Conservation (phyloP, 129 eudicot species). For the Escallonia rubra region DNA sequence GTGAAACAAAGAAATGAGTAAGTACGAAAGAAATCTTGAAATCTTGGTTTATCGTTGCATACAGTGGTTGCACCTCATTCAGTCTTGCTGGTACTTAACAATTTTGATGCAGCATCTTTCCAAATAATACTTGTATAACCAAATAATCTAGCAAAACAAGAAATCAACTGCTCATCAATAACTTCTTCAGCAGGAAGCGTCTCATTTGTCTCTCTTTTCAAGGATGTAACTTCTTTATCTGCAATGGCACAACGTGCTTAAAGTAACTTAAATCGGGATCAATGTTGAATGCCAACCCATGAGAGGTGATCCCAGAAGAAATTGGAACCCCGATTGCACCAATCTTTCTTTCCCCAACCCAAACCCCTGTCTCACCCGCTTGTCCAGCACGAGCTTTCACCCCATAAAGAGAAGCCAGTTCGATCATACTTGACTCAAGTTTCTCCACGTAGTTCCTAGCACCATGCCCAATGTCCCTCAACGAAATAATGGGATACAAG, state of each 20-base stretch:
- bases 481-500: slow-evolving; percentile 72
- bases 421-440: slow-evolving; percentile 85
- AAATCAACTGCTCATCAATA: slow-evolving; percentile 58
- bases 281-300: slow-evolving; percentile 83
- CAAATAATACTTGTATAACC: slow-evolving; percentile 43
- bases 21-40: too few species aligned
- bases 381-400: slow-evolving; percentile 67
- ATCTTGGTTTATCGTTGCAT: too few species aligned
- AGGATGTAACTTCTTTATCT: slow-evolving; percentile 81
- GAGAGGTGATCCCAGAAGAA: slow-evolving; percentile 86
- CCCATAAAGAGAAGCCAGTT: slow-evolving; percentile 70
- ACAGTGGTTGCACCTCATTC: background rate
- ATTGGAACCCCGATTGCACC: slow-evolving; percentile 95
- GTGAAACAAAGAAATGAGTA: too few species aligned
- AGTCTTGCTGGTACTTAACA: slow-evolving; percentile 10
- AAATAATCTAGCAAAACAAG: slow-evolving; percentile 63
- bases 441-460: slow-evolving; percentile 92
- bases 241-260: slow-evolving; percentile 88
- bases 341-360: slow-evolving; percentile 92
- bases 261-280: slow-evolving; percentile 79
- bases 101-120: slow-evolving; percentile 29
- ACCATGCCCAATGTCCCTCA: slow-evolving; percentile 78
- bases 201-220: slow-evolving; percentile 48
- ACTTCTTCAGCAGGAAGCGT: slow-evolving; percentile 69
- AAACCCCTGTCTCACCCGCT: slow-evolving; percentile 83